A percentile compares a stretch with the other conserved stretches of the same genome.
These are phyloP conservation scores for Hanseniaspora lachancei DNA, from an alignment of 805 yeast species.

Conservation along the genomic window DNA sequence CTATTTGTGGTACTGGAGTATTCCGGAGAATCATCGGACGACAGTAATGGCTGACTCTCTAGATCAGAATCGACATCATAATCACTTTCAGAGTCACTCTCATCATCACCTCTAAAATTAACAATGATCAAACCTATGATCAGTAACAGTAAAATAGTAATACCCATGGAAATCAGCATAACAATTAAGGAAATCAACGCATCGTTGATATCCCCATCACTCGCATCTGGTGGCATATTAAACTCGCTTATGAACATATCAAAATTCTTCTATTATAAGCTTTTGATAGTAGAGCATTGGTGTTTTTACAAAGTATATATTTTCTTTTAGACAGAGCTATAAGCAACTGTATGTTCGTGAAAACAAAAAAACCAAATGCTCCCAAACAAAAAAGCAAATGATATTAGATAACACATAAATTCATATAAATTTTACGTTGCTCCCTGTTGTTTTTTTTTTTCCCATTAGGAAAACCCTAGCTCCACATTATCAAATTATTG, in stretches of 20 bases:
- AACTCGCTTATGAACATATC: not conserved
- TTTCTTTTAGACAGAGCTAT: too few species aligned
- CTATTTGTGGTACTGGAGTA: not conserved
- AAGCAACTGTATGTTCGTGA: too few species aligned
- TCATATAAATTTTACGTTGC: too few species aligned
- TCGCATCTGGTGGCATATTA: not conserved
- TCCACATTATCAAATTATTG: too few species aligned
- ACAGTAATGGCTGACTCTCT: constrained; percentile 2
- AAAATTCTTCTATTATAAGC: not conserved
- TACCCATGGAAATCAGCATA: constrained; percentile 8
- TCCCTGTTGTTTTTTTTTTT: too few species aligned
- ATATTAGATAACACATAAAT: too few species aligned
- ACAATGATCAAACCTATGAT: not conserved
- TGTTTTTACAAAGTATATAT: too few species aligned
- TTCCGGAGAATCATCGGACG: not conserved
- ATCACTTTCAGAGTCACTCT: not conserved
- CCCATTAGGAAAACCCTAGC: too few species aligned
- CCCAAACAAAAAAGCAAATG: too few species aligned
- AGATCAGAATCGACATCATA: not conserved
- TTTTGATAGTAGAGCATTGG: not conserved
- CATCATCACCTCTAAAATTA: not conserved
- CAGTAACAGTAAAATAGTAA: not conserved
- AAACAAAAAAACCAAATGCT: too few species aligned
- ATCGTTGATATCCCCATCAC: not conserved
- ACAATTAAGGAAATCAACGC: constrained; percentile 1